Evolutionary conservation across 352 stramenopile genomes (phyloP).

Genomic region (Globisporangium paroecandrum): DNA sequence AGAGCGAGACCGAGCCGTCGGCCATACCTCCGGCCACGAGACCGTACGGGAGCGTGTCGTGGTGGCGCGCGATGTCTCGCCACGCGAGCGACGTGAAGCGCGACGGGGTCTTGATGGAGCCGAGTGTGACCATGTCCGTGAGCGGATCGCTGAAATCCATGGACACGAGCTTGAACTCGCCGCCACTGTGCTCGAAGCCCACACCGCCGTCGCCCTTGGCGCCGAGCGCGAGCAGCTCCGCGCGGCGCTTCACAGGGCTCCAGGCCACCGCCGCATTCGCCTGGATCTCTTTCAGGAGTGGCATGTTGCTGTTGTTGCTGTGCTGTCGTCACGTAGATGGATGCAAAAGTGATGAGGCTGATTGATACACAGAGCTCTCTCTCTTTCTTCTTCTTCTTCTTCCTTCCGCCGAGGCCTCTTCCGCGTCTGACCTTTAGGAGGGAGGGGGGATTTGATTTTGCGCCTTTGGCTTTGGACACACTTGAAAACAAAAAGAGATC

Average conservation of each 20-base stretch:
- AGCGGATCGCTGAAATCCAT: conserved; percentile 85
- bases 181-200: conserved; percentile 97
- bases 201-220: conserved; percentile 94
- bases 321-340: background rate
- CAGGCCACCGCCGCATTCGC: conserved; percentile 86
- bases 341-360: background rate
- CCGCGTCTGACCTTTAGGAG: conserved; percentile 5
- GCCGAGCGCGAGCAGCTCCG: conserved; percentile 82
- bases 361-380: background rate
- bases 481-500: conserved; percentile 7
- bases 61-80: conserved; percentile 81
- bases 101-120: conserved; percentile 85
- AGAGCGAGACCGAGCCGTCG: conserved; percentile 95
- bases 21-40: conserved; percentile 96
- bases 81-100: conserved; percentile 95
- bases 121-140: conserved; percentile 73
- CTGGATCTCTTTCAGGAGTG: conserved; percentile 90
- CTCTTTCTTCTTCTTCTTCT: conserved; percentile 1
- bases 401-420: background rate
- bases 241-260: conserved; percentile 74
- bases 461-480: conserved; percentile 2
- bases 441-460: conserved; percentile 18
- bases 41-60: conserved; percentile 79
- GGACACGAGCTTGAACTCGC: conserved; percentile 95
- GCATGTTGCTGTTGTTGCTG: conserved; percentile 42